These are phyloP conservation scores for Brassica carinata DNA, from an alignment of 345 rosid species.

Conservation along the genomic window DNA sequence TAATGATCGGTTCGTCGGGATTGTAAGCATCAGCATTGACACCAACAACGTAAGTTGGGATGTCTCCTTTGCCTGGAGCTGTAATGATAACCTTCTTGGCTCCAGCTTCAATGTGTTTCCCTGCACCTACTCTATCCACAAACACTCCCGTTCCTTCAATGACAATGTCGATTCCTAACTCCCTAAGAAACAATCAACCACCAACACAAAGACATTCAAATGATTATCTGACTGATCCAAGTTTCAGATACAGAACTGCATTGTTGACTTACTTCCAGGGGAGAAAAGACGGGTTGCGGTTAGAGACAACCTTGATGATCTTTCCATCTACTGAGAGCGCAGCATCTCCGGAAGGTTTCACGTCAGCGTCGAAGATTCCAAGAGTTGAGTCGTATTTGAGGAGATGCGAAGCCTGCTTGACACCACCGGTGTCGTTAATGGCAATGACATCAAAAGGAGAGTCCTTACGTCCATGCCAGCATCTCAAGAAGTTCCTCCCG, in stretches of 20 bases:
- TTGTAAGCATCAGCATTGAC: slow-evolving; percentile 80
- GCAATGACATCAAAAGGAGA: slow-evolving; percentile 87
- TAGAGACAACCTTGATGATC: slow-evolving; percentile 80
- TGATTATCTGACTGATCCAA: background rate
- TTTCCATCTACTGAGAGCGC: slow-evolving; percentile 93
- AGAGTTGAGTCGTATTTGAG: slow-evolving; percentile 96
- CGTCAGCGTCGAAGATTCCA: slow-evolving; percentile 88
- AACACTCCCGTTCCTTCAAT: slow-evolving; percentile 97
- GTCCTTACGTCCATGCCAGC: slow-evolving; percentile 95
- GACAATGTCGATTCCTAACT: slow-evolving; percentile 75
- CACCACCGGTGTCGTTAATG: slow-evolving; percentile 86
- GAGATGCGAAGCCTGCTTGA: slow-evolving; percentile 93
- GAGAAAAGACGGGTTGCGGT: slow-evolving; percentile 72
- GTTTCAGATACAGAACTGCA: background rate
- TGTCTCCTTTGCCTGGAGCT: slow-evolving; percentile 97
- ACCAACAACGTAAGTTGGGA: slow-evolving; percentile 92
- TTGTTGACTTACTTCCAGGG: slow-evolving; percentile 77
- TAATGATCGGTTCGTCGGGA: slow-evolving; percentile 75
- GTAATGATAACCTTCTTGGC: slow-evolving; percentile 96
- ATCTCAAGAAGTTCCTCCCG: slow-evolving; percentile 95
- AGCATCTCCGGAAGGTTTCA: slow-evolving; percentile 70
- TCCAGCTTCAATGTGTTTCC: slow-evolving; percentile 90
- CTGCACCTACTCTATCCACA: slow-evolving; percentile 92
- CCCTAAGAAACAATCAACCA: slow-evolving; percentile 48
- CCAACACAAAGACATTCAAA: background rate